Conservation (phyloP, 1,284 basidiomycete species). For the Entoloma clypeatum region DNA sequence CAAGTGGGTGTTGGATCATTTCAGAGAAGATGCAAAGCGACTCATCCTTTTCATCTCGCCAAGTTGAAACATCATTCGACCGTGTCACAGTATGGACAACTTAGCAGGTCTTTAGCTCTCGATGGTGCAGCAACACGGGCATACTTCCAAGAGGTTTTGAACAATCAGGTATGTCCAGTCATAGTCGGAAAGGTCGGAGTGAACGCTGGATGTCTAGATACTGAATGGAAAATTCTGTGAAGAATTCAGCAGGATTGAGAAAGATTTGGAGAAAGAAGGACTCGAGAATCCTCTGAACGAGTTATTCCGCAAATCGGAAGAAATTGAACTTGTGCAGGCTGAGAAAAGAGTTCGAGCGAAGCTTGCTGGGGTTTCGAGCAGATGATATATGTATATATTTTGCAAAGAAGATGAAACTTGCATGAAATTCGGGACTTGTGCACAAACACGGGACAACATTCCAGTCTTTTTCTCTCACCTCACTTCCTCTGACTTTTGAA, state of each 20-base stretch:
- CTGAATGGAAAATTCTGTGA: conserved; percentile 57
- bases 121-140: conserved; percentile 45
- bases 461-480: conserved; percentile 7
- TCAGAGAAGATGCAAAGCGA: background rate
- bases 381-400: background rate
- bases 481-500: background rate
- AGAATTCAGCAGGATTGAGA: conserved; percentile 54
- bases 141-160: conserved; percentile 57
- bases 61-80: conserved; percentile 60
- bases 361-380: conserved; percentile 33
- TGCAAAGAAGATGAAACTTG: background rate
- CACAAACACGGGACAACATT: conserved; percentile 17
- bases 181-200: background rate
- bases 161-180: conserved; percentile 45
- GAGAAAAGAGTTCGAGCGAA: conserved; percentile 55
- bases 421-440: background rate
- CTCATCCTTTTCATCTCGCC: conserved; percentile 6
- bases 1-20: conserved; percentile 35
- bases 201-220: conserved; percentile 33
- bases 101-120: conserved; percentile 53
- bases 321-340: conserved; percentile 51
- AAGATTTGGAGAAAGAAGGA: conserved; percentile 56
- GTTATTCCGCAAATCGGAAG: conserved; percentile 49
- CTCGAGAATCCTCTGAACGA: conserved; percentile 52
- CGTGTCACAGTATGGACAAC: conserved; percentile 61